phyloP scores from a whole-genome alignment of 202 grass and related monocot genomes.

The Carex sylvatica region DNA sequence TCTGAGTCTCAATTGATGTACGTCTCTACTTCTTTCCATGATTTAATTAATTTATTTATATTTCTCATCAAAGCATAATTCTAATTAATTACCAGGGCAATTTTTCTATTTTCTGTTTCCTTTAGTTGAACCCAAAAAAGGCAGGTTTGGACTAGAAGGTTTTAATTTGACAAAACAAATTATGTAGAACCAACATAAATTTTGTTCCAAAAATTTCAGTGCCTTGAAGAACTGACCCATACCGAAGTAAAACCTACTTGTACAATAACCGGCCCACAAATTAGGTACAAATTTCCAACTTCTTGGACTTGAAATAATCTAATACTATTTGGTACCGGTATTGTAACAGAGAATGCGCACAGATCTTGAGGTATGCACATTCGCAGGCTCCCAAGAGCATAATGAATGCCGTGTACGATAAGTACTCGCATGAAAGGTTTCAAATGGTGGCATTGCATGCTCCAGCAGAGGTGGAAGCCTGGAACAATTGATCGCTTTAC shows the following conservation, averaged over 20 bases:
- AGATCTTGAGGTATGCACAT: constrained; percentile 35
- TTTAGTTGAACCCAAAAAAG: not conserved
- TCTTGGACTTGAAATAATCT: no score
- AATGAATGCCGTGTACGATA: constrained; percentile 42
- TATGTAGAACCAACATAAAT: no score
- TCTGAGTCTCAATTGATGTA: constrained; percentile 57
- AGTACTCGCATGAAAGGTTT: constrained; percentile 40
- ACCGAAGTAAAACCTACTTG: no score
- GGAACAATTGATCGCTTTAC: not conserved
- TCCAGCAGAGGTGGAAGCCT: not conserved
- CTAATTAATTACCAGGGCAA: not conserved
- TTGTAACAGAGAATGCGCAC: constrained; percentile 36
- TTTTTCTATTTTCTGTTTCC: not conserved
- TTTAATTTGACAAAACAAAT: no score
- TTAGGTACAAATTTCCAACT: no score
- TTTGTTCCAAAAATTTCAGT: no score
- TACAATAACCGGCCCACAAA: no score
- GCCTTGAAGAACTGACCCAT: no score
- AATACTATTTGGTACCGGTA: not conserved
- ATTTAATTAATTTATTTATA: not conserved
- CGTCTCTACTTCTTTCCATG: not conserved
- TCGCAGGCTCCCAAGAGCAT: constrained; percentile 32
- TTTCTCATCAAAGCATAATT: not conserved
- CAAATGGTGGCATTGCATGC: constrained; percentile 25
- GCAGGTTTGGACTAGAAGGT: not conserved